Percentiles rank a stretch among this genome's conserved stretches.
Conservation (phyloP, 192 early-diverging fungal genomes). For the Coemansia sp. region DNA sequence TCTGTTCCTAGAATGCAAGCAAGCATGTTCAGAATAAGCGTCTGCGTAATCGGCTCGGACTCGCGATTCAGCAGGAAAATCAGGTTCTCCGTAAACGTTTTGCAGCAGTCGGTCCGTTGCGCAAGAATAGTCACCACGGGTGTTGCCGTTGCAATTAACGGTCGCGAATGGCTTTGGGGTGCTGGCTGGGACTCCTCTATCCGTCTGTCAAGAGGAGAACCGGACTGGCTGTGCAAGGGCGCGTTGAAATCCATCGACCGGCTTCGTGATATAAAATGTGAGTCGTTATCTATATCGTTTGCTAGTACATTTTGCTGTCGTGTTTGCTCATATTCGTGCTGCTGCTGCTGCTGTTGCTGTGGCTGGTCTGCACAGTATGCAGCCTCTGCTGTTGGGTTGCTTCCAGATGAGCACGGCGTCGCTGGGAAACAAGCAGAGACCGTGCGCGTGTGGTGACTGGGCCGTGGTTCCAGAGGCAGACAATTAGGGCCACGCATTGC, state of each 20-base stretch:
- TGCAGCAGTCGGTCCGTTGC: conserved; percentile 54
- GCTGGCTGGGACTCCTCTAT: not conserved
- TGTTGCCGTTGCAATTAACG: conserved; percentile 2
- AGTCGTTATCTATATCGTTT: conserved; percentile 13
- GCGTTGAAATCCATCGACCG: conserved; percentile 45
- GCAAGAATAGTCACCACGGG: conserved; percentile 41
- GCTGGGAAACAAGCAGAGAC: conserved; percentile 3
- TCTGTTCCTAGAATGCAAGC: conserved; percentile 67
- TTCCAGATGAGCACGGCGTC: not conserved
- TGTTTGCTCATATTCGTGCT: not conserved
- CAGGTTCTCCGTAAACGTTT: conserved; percentile 84
- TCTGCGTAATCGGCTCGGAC: conserved; percentile 57
- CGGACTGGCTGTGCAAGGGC: not conserved
- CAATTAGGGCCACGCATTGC: not conserved
- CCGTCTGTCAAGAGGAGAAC: not conserved
- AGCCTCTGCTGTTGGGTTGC: not conserved
- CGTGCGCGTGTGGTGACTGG: conserved; percentile 10
- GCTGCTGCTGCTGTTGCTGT: not conserved
- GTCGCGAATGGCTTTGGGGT: not conserved
- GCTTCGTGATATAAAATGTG: conserved; percentile 30
- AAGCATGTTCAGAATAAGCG: conserved; percentile 69
- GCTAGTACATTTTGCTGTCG: conserved; percentile 7
- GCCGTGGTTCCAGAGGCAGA: not conserved
- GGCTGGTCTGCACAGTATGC: not conserved
- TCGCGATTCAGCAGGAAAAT: conserved; percentile 92